These are phyloP conservation scores for Lithospermum erythrorhizon DNA, from an alignment of 257 asterid species.

Conservation along the genomic window DNA sequence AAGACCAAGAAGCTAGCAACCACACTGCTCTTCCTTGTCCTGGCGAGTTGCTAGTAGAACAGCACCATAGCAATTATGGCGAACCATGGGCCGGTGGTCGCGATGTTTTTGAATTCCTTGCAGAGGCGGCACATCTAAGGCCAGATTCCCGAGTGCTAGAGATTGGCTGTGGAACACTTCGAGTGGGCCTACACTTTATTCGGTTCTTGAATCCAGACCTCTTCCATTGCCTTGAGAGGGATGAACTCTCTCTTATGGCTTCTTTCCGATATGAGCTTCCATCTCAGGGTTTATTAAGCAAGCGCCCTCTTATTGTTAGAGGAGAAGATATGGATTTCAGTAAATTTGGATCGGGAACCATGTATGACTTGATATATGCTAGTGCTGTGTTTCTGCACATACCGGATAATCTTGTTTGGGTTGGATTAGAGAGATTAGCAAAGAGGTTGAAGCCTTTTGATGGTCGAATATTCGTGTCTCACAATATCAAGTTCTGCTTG, in stretches of 20 bases:
- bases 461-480: constrained; percentile 85
- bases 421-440: constrained; percentile 62
- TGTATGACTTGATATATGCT: constrained; percentile 69
- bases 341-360: constrained; percentile 46
- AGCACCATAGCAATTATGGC: constrained; percentile 94
- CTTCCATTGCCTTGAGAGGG: constrained; percentile 85
- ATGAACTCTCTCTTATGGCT: constrained; percentile 92
- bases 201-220: constrained; percentile 57
- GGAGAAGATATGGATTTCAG: constrained; percentile 92
- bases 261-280: constrained; percentile 89
- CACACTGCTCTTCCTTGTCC: constrained; percentile 95
- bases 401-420: constrained; percentile 89
- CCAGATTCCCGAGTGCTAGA: constrained; percentile 72
- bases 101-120: constrained; percentile 83
- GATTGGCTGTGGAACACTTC: constrained; percentile 95
- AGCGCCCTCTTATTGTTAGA: constrained; percentile 75
- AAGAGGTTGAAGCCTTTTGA: constrained; percentile 49
- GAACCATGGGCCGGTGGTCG: constrained; percentile 99
- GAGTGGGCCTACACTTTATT: constrained; percentile 88
- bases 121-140: constrained; percentile 40
- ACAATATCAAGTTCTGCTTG: constrained; percentile 87
- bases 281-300: constrained; percentile 67
- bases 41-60: constrained; percentile 78
- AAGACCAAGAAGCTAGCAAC: constrained; percentile 61
- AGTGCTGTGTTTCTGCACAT: constrained; percentile 94